These are phyloP conservation scores for Starmerella apis DNA, from an alignment of 805 yeast species.

Conservation along the genomic window DNA sequence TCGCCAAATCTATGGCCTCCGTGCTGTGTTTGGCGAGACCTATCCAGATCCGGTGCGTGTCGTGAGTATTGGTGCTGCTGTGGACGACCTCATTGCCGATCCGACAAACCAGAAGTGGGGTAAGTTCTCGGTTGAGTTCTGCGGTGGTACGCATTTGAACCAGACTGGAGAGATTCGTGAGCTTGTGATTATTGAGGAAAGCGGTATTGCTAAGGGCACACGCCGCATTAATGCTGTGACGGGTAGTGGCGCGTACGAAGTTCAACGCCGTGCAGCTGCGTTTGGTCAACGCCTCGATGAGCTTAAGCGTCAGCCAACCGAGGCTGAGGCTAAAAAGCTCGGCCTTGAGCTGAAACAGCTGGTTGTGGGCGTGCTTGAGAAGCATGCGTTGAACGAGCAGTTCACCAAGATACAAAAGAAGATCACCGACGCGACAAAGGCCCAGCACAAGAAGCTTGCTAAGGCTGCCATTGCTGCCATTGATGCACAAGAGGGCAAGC, in stretches of 20 bases:
- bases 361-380: conserved; percentile 68
- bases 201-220: conserved; percentile 97
- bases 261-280: conserved; percentile 71
- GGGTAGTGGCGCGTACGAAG: conserved; percentile 81
- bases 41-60: conserved; percentile 99
- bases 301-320: conserved; percentile 57
- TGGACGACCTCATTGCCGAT: conserved; percentile 62
- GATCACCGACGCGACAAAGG: conserved; percentile 77
- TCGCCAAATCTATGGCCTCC: conserved; percentile 64
- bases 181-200: conserved; percentile 80
- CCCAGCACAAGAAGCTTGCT: conserved; percentile 77
- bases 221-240: conserved; percentile 97
- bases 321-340: conserved; percentile 67
- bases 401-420: conserved; percentile 73
- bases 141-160: conserved; percentile 97
- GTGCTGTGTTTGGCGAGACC: conserved; percentile 98
- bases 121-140: conserved; percentile 77
- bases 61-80: conserved; percentile 87
- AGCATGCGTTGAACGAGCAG: conserved; percentile 61
- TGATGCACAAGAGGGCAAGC: conserved; percentile 45
- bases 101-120: conserved; percentile 71
- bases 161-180: conserved; percentile 90
- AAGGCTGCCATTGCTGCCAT: conserved; percentile 73
- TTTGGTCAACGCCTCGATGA: conserved; percentile 51
- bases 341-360: conserved; percentile 78